Percentiles rank a stretch among this genome's conserved stretches.
phyloP scores from a whole-genome alignment of 83 land plant genomes.

The Isoetes engelmannii region DNA sequence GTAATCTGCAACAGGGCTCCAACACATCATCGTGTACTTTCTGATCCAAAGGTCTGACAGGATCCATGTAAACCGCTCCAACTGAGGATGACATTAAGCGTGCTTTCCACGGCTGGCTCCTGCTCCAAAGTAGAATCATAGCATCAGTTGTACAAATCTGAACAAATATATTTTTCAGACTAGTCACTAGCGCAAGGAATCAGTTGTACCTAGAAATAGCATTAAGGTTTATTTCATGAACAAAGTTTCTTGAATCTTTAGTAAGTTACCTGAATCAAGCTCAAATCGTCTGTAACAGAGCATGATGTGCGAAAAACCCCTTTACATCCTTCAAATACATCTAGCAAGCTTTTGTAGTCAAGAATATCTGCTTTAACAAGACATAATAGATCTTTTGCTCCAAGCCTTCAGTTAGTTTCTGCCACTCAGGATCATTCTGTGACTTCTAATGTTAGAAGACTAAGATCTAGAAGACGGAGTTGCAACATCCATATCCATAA shows the following conservation, averaged over 20 bases:
- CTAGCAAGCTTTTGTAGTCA: constrained; percentile 28
- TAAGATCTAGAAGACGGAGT: too few species aligned
- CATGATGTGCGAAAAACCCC: constrained; percentile 57
- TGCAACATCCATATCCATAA: too few species aligned
- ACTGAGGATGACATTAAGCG: constrained; percentile 12
- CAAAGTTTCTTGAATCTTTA: background rate
- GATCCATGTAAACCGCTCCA: constrained; percentile 15
- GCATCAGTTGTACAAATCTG: background rate
- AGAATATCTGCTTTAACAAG: constrained; percentile 48
- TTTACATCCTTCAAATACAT: constrained; percentile 41
- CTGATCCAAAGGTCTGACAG: constrained; percentile 1
- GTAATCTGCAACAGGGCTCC: constrained; percentile 45
- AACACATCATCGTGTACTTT: background rate
- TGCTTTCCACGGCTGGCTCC: background rate
- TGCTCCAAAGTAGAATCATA: background rate
- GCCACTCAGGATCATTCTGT: too few species aligned
- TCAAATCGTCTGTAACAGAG: constrained; percentile 35
- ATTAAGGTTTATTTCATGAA: background rate
- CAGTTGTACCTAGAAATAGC: background rate
- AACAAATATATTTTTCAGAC: background rate
- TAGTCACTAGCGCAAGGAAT: background rate
- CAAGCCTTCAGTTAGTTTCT: too few species aligned
- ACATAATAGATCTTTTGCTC: constrained; percentile 30
- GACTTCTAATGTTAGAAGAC: too few species aligned
- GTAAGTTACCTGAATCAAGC: constrained; percentile 29